Base-by-base conservation (phyloP, 495 filamentous ascomycete species). In the Clavariopsis aquatica region DNA sequence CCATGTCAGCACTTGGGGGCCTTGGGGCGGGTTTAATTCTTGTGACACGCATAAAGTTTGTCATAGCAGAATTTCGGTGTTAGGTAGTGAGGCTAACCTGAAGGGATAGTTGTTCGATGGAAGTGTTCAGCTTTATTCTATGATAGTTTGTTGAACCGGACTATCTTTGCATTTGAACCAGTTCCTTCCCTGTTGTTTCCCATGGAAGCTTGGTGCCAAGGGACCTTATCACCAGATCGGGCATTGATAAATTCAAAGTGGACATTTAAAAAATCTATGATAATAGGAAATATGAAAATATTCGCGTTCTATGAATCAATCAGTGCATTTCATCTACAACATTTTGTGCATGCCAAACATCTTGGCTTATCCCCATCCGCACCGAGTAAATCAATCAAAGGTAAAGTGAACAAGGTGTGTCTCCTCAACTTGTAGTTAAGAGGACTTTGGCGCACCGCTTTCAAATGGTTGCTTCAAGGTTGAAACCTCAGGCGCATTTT, bases 241-340 rank as follows among this genome's bases (percentile, higher is more conserved):
- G 1, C 52, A 56, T 56, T 56, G 52, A 56, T 56, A 56, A 38
- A 29, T 24, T 31, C 19, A 36, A 6, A 13, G 6, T 36, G 6
- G 6, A 13, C 6, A 36, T 6, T 6, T 13, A 36, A 36, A 36
- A 6, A 13, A 10, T n/a, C 38, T n/a, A 43, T 15, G 31, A 12
- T 34, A 34, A 34, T 34, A 6, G 31, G n/a, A n/a, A 34, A 6
- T 34, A 34, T 34, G 31, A 34, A 34, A 34, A 6, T 34, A 34
- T 34, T 6, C 31, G 31, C 6, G 31, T 34, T 34, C 31, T 34
- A 34, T 34, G 31, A 34, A n/a, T n/a, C n/a, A n/a, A n/a, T n/a
- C n/a, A n/a, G n/a, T n/a, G n/a, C n/a, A n/a, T n/a, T n/a, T n/a
- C n/a, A n/a, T n/a, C n/a, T n/a, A n/a, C n/a, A n/a, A n/a, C n/a